Base-by-base conservation (phyloP, 2,329 filamentous ascomycete species). In the Penicillium sp. region DNA sequence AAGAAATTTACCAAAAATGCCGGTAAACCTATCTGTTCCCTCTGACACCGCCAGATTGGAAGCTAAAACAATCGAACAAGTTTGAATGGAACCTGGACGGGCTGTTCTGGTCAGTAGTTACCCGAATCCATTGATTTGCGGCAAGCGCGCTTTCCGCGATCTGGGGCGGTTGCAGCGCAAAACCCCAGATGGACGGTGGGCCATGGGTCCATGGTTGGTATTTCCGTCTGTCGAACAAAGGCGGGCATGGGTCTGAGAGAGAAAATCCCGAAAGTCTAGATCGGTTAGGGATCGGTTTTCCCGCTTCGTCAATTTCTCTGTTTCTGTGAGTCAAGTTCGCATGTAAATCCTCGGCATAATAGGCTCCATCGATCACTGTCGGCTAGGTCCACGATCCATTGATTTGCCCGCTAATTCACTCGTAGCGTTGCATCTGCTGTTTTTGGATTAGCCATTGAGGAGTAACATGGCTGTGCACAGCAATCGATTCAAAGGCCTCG, bases 111-210 rank as follows among this genome's bases (percentile, higher is more conserved):
- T 48, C 9, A 48, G 53, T 48, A 38, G 31, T 54, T n/a, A 54
- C 52, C 15, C 58, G 21, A 54, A 47, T 23, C 31, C 51, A 58
- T 46, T 57, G 47, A 63, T 35, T 54, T 60, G 74, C 75, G 75
- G 75, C 72, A 78, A 77, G 70, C 75, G 75, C 75, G 75, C 75
- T 73, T 74, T 73, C 61, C 72, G 73, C 70, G 70, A 73, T 66
- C 68, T 69, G 53, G 65, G 59, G 73, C 73, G 73, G 72, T 73
- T 75, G 67, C 69, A 73, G 73, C 71, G 72, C 71, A 69, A 67
- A 71, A 67, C 73, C 71, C 72, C 71, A 69, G 71, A 72, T 67
- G 56, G 47, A 30, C 46, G 2, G 15, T 50, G 13, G 48, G 5
- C 23, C 19, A 49, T 49, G 52, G 61, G 17, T 41, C 31, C 56